A percentile compares a stretch with the other conserved stretches of the same genome.
These are phyloP conservation scores for Citrus mangshanensis DNA, from an alignment of 345 rosid species.

Conservation along the genomic window DNA sequence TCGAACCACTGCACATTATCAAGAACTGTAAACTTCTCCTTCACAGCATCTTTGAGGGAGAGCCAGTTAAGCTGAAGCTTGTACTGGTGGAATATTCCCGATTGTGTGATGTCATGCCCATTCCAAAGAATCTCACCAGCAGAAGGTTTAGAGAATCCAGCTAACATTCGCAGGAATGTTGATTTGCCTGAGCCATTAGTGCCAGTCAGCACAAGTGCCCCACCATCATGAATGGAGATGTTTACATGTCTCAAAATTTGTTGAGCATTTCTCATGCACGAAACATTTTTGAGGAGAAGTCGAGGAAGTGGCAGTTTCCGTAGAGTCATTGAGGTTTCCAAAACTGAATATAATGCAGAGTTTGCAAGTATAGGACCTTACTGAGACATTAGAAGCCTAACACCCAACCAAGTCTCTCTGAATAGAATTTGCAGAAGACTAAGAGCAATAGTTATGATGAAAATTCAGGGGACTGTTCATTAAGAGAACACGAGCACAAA, in stretches of 20 bases:
- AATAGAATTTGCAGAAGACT: neutral
- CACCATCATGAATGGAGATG: slow-evolving; percentile 72
- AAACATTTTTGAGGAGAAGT: slow-evolving; percentile 75
- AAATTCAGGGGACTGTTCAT: neutral
- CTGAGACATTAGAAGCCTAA: neutral
- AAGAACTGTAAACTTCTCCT: slow-evolving; percentile 60
- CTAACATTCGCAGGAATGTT: slow-evolving; percentile 80
- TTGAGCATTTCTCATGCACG: slow-evolving; percentile 94
- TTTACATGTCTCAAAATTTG: slow-evolving; percentile 76
- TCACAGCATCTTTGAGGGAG: slow-evolving; percentile 75
- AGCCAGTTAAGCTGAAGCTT: slow-evolving; percentile 93
- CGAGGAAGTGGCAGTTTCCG: slow-evolving; percentile 62
- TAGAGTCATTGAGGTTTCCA: slow-evolving; percentile 42
- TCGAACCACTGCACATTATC: slow-evolving; percentile 91
- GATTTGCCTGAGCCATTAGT: slow-evolving; percentile 80
- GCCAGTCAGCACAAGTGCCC: slow-evolving; percentile 78
- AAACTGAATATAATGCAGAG: neutral
- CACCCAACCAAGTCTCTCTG: neutral
- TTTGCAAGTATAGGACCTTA: neutral
- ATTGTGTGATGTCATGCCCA: slow-evolving; percentile 68
- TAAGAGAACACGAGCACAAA: neutral
- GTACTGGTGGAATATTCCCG: slow-evolving; percentile 86
- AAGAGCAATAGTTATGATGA: neutral
- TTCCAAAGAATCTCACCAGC: slow-evolving; percentile 93
- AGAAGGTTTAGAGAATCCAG: slow-evolving; percentile 79